phyloP scores from a whole-genome alignment of 139 green algal species.

The Limnomonas spitsbergensis region DNA sequence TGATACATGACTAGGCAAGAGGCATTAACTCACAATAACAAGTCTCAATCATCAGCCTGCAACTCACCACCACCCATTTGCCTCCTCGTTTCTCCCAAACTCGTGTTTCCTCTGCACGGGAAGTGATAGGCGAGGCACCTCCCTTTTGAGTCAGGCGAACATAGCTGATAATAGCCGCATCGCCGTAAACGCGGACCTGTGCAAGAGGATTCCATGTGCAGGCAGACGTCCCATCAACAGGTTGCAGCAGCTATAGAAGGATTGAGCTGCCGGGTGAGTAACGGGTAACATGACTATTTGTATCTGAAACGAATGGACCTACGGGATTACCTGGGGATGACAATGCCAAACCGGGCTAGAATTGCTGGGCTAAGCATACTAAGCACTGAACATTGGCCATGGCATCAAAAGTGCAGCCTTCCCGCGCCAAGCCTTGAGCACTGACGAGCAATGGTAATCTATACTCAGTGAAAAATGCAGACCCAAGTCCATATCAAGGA shows the following conservation, averaged over 20 bases:
- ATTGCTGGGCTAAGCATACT: background rate
- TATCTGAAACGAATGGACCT: background rate
- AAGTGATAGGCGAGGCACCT: background rate
- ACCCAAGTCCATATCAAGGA: background rate
- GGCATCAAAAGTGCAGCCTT: no score
- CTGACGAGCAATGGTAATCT: no score
- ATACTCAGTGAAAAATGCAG: no score
- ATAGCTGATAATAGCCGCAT: slow-evolving; percentile 13
- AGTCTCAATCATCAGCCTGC: background rate
- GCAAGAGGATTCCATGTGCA: no score
- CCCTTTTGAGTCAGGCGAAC: slow-evolving; percentile 9
- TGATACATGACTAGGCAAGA: background rate
- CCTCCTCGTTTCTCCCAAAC: slow-evolving; percentile 12
- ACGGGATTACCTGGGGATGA: background rate
- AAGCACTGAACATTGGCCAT: no score
- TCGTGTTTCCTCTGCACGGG: slow-evolving; percentile 5
- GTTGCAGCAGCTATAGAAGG: background rate
- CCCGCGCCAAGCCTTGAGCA: no score
- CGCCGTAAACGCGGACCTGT: slow-evolving; percentile 13
- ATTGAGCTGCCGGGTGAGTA: background rate
- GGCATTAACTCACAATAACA: background rate
- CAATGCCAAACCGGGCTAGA: background rate
- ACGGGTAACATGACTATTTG: background rate
- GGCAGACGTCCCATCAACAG: background rate
- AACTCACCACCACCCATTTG: slow-evolving; percentile 11